Evolutionary conservation across 176 grass and related monocot species (phyloP), one percentile per base, ranked within the genome.

Genomic region (Otatea glauca): DNA sequence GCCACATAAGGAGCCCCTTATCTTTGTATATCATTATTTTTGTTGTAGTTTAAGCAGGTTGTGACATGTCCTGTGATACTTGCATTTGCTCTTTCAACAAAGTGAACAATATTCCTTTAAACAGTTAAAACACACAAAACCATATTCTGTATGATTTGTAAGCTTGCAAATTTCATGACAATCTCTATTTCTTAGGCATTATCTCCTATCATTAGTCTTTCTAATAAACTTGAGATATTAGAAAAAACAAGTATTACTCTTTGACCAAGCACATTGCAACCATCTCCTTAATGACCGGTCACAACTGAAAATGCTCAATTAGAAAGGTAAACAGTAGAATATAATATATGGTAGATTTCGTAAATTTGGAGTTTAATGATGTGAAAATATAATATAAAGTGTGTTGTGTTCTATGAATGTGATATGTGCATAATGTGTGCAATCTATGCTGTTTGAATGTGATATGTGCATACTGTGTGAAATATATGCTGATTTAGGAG

Each of bases 11-110:
- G 8, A 73, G 24, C 27, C 23, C 68, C 58, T 71, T 53, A 43
- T 64, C 58, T 73, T 53, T 55, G 10, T 45, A 18, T 39, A 77
- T 75, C 17, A 73, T 42, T 44, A 55, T 73, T 73, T 73, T 14
- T 80, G 9, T 18, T 13, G 48, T 72, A 53, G 76, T 73, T 86
- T 86, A 68, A 76, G 69, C 13, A 6, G 83, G 63, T 44, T 49
- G 34, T 62, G 61, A 23, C 68, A 82, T 77, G 21, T 15, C 6
- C 21, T 63, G 4, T 50, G 41, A 54, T 58, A 35, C 79, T 82
- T 75, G 35, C 37, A 54, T 55, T 66, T 81, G 18, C 25, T 69
- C 11, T 85, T 32, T 37, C 49, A 67, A 67, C 20, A 74, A 74
- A 48, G 16, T 23, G 64, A 88, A 39, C 29, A 74, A 14, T 80